These are phyloP conservation scores for Rutstroemia sydowiana DNA, from an alignment of 2,329 filamentous ascomycete genomes.

Conservation along the genomic window DNA sequence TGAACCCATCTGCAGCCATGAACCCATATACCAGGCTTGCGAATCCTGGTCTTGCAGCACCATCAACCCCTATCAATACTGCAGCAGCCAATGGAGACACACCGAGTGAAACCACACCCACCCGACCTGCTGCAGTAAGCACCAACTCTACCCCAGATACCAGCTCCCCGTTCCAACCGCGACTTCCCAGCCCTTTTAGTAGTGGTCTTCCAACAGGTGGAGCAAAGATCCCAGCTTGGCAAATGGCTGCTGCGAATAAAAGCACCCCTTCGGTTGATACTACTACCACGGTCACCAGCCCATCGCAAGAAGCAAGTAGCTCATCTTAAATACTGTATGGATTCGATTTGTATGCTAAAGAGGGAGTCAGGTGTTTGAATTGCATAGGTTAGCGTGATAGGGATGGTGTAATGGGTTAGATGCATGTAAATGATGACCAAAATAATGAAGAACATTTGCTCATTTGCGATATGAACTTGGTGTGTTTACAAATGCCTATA, in stretches of 20 bases:
- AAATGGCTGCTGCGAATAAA: conserved; percentile 62
- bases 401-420: too few relatives aligned
- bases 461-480: too few relatives aligned
- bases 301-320: conserved; percentile 18
- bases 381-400: too few relatives aligned
- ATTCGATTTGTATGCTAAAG: not conserved
- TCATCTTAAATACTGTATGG: conserved; percentile 15
- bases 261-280: conserved; percentile 18
- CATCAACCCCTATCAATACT: conserved; percentile 6
- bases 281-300: conserved; percentile 14
- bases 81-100: conserved; percentile 17
- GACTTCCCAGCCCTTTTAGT: conserved; percentile 41
- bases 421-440: too few relatives aligned
- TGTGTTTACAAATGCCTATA: too few relatives aligned
- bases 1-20: conserved; percentile 35
- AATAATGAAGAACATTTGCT: too few relatives aligned
- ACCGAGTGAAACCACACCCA: conserved; percentile 16
- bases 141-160: conserved; percentile 28
- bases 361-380: too few relatives aligned
- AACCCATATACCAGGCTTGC: conserved; percentile 25
- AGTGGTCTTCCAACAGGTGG: conserved; percentile 43
- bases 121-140: conserved; percentile 29
- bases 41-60: conserved; percentile 4
- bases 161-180: conserved; percentile 30
- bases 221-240: conserved; percentile 73